A percentile compares a stretch with the other conserved stretches of the same genome.
phyloP scores from a whole-genome alignment of 805 yeast genomes.

The Suhomyces tanzawaensis region DNA sequence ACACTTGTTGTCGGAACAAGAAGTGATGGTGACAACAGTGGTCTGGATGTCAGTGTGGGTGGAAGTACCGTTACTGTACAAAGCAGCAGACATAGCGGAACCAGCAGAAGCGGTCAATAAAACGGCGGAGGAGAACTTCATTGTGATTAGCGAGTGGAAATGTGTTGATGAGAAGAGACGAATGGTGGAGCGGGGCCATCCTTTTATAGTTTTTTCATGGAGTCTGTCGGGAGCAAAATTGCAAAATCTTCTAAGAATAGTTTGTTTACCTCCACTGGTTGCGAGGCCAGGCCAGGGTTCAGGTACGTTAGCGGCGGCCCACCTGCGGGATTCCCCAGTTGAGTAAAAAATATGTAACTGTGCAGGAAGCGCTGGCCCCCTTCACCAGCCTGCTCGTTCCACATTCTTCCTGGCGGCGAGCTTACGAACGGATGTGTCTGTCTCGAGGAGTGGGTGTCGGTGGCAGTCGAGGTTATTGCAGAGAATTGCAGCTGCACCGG shows the following conservation, averaged over 20 bases:
- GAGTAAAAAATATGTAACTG: background rate
- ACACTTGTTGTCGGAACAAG: slow-evolving; percentile 27
- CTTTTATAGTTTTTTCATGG: background rate
- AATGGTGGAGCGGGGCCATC: background rate
- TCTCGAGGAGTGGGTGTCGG: too few species aligned
- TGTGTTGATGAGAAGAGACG: background rate
- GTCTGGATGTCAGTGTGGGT: slow-evolving; percentile 15
- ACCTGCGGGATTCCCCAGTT: background rate
- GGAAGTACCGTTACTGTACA: slow-evolving; percentile 25
- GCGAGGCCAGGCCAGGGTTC: background rate
- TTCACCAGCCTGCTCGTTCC: too few species aligned
- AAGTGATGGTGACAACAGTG: slow-evolving; percentile 28
- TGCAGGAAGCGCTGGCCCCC: too few species aligned
- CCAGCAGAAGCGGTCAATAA: slow-evolving; percentile 16
- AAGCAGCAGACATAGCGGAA: slow-evolving; percentile 29
- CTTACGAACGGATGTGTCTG: too few species aligned
- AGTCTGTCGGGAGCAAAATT: background rate
- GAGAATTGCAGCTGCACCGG: too few species aligned
- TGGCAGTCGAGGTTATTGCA: too few species aligned
- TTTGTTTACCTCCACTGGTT: slow-evolving; percentile 1
- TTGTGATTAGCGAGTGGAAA: slow-evolving; percentile 11
- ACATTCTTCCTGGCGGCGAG: too few species aligned
- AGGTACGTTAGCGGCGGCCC: background rate
- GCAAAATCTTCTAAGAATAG: slow-evolving; percentile 1
- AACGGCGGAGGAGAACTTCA: slow-evolving; percentile 37